These are phyloP conservation scores for Penicillium coffeae DNA, from an alignment of 495 filamentous ascomycete genomes.

Conservation along the genomic window DNA sequence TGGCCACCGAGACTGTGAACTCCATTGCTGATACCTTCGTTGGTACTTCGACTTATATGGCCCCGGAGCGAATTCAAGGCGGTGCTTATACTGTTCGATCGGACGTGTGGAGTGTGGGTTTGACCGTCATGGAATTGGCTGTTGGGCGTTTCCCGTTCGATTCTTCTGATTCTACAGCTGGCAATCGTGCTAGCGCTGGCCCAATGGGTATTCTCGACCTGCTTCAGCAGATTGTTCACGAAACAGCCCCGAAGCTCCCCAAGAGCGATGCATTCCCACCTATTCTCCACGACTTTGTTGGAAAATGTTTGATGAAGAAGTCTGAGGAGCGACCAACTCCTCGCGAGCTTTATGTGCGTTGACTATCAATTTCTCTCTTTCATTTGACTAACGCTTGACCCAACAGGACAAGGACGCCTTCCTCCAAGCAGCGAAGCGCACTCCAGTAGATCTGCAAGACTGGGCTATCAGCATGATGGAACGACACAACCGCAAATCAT, in stretches of 20 bases:
- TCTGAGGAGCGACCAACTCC: slow-evolving; percentile 86
- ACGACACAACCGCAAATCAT: slow-evolving; percentile 84
- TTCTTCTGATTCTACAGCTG: slow-evolving; percentile 68
- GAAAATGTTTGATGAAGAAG: slow-evolving; percentile 87
- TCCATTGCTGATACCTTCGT: slow-evolving; percentile 98
- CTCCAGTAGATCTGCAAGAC: slow-evolving; percentile 81
- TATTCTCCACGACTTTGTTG: slow-evolving; percentile 93
- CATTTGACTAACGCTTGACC: slow-evolving; percentile 5
- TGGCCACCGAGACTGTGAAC: slow-evolving; percentile 93
- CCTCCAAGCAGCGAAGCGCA: slow-evolving; percentile 90
- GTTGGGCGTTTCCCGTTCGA: slow-evolving; percentile 96
- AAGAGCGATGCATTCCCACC: slow-evolving; percentile 96
- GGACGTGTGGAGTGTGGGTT: slow-evolving; percentile 97
- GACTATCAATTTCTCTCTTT: background rate
- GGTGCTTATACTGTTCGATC: slow-evolving; percentile 97
- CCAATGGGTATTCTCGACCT: slow-evolving; percentile 95
- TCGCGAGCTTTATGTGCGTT: slow-evolving; percentile 65
- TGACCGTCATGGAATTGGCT: slow-evolving; percentile 92
- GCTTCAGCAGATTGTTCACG: slow-evolving; percentile 95
- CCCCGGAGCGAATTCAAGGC: slow-evolving; percentile 93
- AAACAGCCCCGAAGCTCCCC: slow-evolving; percentile 86
- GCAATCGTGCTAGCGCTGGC: slow-evolving; percentile 61
- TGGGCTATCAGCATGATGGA: slow-evolving; percentile 93
- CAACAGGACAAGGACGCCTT: slow-evolving; percentile 81
- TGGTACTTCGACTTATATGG: slow-evolving; percentile 98